phyloP scores from a whole-genome alignment of 371 early-diverging fungal species.

The Mortierella sp. region DNA sequence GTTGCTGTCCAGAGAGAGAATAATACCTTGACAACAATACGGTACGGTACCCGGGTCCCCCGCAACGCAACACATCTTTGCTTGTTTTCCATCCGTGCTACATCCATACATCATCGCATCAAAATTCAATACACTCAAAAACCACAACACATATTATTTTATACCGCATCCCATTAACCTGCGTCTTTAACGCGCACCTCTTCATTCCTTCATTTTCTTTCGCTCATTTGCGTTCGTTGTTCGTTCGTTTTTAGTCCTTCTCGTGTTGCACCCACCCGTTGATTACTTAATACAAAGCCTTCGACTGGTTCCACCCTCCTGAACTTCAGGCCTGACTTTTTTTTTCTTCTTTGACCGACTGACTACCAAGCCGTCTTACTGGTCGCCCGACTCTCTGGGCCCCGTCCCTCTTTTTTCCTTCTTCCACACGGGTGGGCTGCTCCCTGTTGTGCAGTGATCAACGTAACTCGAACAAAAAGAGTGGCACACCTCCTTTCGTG shows the following conservation, averaged over 20 bases:
- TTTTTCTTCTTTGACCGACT: not conserved
- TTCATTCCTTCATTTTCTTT: not conserved
- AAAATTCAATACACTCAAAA: too few relatives aligned
- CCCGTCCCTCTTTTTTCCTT: not conserved
- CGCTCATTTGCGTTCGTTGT: not conserved
- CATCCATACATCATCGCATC: too few relatives aligned
- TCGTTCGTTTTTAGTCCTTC: not conserved
- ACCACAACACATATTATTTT: too few relatives aligned
- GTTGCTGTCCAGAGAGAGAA: too few relatives aligned
- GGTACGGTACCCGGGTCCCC: too few relatives aligned
- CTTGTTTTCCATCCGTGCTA: too few relatives aligned
- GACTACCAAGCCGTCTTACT: not conserved
- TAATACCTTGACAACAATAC: too few relatives aligned
- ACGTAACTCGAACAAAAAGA: conserved; percentile 88
- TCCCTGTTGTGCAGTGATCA: too few relatives aligned
- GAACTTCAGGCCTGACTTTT: not conserved
- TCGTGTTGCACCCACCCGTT: not conserved
- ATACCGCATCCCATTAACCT: too few relatives aligned
- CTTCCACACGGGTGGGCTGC: not conserved
- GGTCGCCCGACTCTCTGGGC: not conserved
- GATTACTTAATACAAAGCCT: not conserved
- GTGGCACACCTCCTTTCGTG: conserved; percentile 59
- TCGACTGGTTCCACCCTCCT: not conserved
- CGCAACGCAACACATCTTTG: too few relatives aligned
- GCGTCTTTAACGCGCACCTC: too few relatives aligned